Evolutionary conservation across 2,329 filamentous ascomycete species (phyloP).

Genomic region (Alternaria infectoria): DNA sequence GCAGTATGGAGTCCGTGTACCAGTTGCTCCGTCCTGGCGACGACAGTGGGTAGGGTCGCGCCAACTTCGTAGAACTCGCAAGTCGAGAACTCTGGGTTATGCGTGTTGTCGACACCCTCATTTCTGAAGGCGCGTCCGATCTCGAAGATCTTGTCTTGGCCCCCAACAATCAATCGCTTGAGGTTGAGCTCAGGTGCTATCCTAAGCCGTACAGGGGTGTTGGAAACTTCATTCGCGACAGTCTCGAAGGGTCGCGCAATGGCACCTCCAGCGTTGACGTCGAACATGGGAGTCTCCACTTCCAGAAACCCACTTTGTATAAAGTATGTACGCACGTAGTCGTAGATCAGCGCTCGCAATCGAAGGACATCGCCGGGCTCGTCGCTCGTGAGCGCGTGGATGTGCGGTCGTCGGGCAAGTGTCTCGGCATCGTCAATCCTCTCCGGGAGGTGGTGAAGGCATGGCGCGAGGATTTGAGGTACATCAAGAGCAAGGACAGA

Average conservation of each 20-base stretch:
- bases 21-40: constrained; percentile 75
- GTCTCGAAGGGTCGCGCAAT: constrained; percentile 87
- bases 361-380: constrained; percentile 72
- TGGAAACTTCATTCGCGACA: constrained; percentile 74
- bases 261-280: constrained; percentile 83
- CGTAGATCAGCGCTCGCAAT: constrained; percentile 76
- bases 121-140: constrained; percentile 93
- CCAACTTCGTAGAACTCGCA: constrained; percentile 97
- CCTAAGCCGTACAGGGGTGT: constrained; percentile 75
- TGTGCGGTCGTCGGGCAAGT: constrained; percentile 77
- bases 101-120: constrained; percentile 74
- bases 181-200: constrained; percentile 96
- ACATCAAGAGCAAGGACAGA: constrained; percentile 72
- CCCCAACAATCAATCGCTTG: constrained; percentile 88
- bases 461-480: constrained; percentile 76
- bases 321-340: constrained; percentile 76
- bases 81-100: constrained; percentile 97
- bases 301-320: constrained; percentile 77
- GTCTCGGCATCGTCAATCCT: constrained; percentile 73
- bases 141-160: constrained; percentile 88
- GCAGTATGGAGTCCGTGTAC: constrained; percentile 53
- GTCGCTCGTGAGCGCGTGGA: constrained; percentile 82
- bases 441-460: constrained; percentile 78
- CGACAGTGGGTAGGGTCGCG: constrained; percentile 75
- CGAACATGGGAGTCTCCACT: constrained; percentile 89